A percentile compares a stretch with the other conserved stretches of the same genome.
Conservation (phyloP, 1,284 basidiomycete species). For the Moesziomyces globuligerus region DNA sequence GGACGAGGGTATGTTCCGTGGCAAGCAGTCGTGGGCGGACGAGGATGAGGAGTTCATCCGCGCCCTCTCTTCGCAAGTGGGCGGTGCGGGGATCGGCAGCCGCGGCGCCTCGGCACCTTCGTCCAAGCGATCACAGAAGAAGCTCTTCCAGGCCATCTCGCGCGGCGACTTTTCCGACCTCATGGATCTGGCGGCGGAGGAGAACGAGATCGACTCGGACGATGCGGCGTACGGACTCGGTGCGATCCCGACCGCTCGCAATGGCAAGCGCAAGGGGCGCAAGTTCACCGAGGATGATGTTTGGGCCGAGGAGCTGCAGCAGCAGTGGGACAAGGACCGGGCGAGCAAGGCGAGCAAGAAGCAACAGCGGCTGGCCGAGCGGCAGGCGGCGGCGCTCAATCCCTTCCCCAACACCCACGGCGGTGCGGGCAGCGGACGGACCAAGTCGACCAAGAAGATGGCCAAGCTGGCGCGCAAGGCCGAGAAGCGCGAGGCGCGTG, state of each 20-base stretch:
- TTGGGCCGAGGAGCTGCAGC: conserved; percentile 75
- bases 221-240: conserved; percentile 55
- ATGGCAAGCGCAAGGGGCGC: conserved; percentile 57
- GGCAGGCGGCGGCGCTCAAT: conserved; percentile 72
- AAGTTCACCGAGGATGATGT: conserved; percentile 73
- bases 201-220: conserved; percentile 63
- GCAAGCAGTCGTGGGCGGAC: conserved; percentile 72
- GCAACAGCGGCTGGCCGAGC: conserved; percentile 63
- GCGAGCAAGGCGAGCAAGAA: conserved; percentile 50
- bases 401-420: conserved; percentile 65
- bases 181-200: conserved; percentile 71
- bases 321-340: conserved; percentile 69
- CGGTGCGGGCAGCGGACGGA: conserved; percentile 29
- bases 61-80: conserved; percentile 68
- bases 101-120: conserved; percentile 6
- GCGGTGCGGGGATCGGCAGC: conserved; percentile 39
- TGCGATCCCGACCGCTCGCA: conserved; percentile 39
- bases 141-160: conserved; percentile 75
- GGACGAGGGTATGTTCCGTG: conserved; percentile 64
- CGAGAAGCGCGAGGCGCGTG: conserved; percentile 46
- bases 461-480: conserved; percentile 49
- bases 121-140: conserved; percentile 71
- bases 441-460: conserved; percentile 51
- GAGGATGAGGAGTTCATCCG: conserved; percentile 75
- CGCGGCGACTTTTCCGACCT: conserved; percentile 74